These are phyloP conservation scores for Cetraspora pellucida DNA, from an alignment of 192 early-diverging fungal genomes.

Conservation along the genomic window DNA sequence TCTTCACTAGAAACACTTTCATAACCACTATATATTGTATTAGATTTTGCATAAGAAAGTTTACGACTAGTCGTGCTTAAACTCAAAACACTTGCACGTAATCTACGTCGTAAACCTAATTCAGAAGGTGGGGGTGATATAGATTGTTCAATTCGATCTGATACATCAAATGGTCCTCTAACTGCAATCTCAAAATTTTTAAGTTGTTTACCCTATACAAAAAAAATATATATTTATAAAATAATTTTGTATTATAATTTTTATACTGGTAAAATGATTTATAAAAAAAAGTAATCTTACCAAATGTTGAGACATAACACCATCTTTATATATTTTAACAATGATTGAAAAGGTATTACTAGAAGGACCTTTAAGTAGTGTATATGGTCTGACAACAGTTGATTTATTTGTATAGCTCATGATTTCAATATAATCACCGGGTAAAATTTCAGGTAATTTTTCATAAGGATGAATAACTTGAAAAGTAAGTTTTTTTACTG, in stretches of 20 bases:
- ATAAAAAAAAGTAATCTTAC: slow-evolving; percentile 30
- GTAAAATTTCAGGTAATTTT: slow-evolving; percentile 21
- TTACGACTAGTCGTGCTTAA: no score
- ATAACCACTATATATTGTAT: neutral
- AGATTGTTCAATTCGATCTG: neutral
- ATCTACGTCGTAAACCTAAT: neutral
- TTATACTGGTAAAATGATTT: no score
- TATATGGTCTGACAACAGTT: slow-evolving; percentile 22
- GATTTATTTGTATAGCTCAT: slow-evolving; percentile 8
- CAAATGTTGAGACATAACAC: slow-evolving; percentile 28
- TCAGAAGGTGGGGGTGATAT: neutral
- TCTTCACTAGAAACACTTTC: neutral
- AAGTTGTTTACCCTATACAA: slow-evolving; percentile 31
- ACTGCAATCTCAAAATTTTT: slow-evolving; percentile 22
- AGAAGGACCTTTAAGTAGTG: slow-evolving; percentile 19
- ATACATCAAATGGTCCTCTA: slow-evolving; percentile 32
- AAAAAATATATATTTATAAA: neutral
- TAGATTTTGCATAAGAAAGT: neutral
- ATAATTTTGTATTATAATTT: no score
- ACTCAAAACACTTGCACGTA: no score
- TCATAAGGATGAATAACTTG: slow-evolving; percentile 1
- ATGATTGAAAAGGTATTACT: slow-evolving; percentile 8
- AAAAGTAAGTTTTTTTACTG: slow-evolving; percentile 26
- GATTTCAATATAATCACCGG: slow-evolving; percentile 31
- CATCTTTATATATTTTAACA: slow-evolving; percentile 31